Base-by-base conservation (phyloP, 371 early-diverging fungal genomes). In the Dichotomocladium elegans region DNA sequence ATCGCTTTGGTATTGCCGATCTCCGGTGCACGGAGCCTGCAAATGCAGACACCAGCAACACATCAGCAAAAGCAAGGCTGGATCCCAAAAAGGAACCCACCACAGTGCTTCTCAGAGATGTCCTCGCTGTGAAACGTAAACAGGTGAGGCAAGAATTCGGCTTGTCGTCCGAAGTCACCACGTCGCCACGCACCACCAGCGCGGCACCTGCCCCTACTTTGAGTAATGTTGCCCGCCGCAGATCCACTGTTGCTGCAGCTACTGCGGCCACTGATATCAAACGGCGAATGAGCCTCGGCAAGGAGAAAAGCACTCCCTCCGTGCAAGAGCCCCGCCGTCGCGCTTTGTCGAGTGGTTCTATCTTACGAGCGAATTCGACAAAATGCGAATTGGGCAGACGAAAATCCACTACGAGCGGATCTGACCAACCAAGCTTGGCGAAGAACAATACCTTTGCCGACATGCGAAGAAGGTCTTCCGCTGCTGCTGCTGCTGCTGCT, bases 301-400 rank as follows among this genome's bases (percentile, higher is more conserved):
- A 64, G 48, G 68, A 67, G 24, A 67, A 67, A 29, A 53, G 61
- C 60, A 25, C 24, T 15, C 33, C 34, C 5, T 27, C 41, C n/a
- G 12, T 44, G 34, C 61, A 43, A 21, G 49, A 37, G 30, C 57
- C 62, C 25, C 63, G 72, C 40, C 58, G 61, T 45, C 54, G 68
- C 14, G 68, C 72, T 0, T 33, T 72, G 9, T 72, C 72, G 3
- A 72, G 49, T 53, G 70, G 63, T n/a, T 44, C 65, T 40, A 41
- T 48, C 19, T 37, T 63, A 28, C 54, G 27, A 22, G 52, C n/a
- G n/a, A n/a, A n/a, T n/a, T n/a, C n/a, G n/a, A n/a, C n/a, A n/a
- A n/a, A n/a, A n/a, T n/a, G n/a, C n/a, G 11, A n/a, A n/a, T n/a
- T n/a, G n/a, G n/a, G n/a, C n/a, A n/a, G n/a, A n/a, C n/a, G n/a